Base-by-base conservation (phyloP, 2,329 filamentous ascomycete species). In the Triangularia verruculosa region DNA sequence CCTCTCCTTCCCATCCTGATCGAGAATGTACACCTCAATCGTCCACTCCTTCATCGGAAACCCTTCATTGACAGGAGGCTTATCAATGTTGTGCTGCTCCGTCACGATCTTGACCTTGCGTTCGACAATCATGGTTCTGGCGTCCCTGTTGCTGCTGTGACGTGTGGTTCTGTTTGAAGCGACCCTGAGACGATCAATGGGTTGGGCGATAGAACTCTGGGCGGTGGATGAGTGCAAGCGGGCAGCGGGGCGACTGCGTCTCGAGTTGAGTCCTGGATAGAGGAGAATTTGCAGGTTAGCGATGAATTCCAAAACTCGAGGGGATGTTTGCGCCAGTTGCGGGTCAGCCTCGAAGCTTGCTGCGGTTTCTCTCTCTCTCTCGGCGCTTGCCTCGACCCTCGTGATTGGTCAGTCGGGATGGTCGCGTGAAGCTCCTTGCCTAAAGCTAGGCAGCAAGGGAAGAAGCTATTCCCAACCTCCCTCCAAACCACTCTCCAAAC, bases 21-120 rank as follows among this genome's bases (percentile, higher is more conserved):
- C 93, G 61, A 97, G 77, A 59, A 98, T 78, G 78, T 86, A 92
- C 70, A 99, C 82, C 78, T 90, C 89, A 75, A 98, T 91, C 70
- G 86, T 93, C 95, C 95, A 99, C 78, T 87, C 83, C 76, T 95
- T 89, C 86, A 97, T 93, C 11, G 95, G 95, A 73, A 93, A 97
- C 2, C 93, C 93, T 71, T 93, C 91, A 68, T 92, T 85, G 43
- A 89, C 90, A 13, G 91, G 90, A 20, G 91, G 88, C 75, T 93
- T 93, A 73, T 92, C 86, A 92, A 93, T 91, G 78, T 93, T 86
- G 75, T 88, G 86, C 78, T 98, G 94, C 81, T 95, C 89, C 59
- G 95, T 98, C 70, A 97, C 85, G 80, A 99, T 87, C 86, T 94
- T 96, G 78, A 99, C 84, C 74, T 87, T 91, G 74, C 95, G 88